Evolutionary conservation across 768 basidiomycete genomes (phyloP), one percentile per base, ranked within the genome.

Genomic region (Rhizopogon rudus): DNA sequence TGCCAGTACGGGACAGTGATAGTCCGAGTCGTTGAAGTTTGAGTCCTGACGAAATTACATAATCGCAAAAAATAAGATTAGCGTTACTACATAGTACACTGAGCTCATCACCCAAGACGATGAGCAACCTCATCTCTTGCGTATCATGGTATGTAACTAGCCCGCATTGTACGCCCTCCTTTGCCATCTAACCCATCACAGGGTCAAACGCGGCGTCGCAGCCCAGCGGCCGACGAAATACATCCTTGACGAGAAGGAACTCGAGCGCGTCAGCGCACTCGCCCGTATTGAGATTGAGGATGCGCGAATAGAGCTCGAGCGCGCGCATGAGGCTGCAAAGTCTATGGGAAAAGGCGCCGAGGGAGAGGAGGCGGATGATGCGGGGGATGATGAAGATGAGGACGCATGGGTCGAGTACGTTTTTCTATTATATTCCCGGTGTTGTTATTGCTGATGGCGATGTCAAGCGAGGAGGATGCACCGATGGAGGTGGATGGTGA

Each of bases 331-430:
- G 57, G 88, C 86, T 22, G 88, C 86, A 9, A 76, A 83, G 52
- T 76, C 80, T 28, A 91, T 92, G 82, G 84, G 82, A 1, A 77
- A 77, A 58, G 83, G 83, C 3, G 81, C 78, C 1, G 85, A 86
- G 57, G 85, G 77, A 3, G 83, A 82, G 0, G 87, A 84, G 50
- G 87, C 77, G 0, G 87, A 83, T 51, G 84, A 85, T 62, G 71
- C 61, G 0, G 74, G 74, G 12, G 76, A 78, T 29, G 76, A 78
- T 28, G 80, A 78, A 9, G 71, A 73, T 10, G 78, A 78, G 10
- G 75, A 77, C 60, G 79, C 79, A 22, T 95, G 94, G 94, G 86
- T 93, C 63, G 92, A 95, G 94, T 96, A 75, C 80, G 92, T 86
- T 14, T 40, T 56, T 39, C 49, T 22, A 13, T 8, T 43, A 54